These are phyloP conservation scores for Dothiorella sarmentorum DNA, from an alignment of 2,329 filamentous ascomycete species.

Conservation along the genomic window DNA sequence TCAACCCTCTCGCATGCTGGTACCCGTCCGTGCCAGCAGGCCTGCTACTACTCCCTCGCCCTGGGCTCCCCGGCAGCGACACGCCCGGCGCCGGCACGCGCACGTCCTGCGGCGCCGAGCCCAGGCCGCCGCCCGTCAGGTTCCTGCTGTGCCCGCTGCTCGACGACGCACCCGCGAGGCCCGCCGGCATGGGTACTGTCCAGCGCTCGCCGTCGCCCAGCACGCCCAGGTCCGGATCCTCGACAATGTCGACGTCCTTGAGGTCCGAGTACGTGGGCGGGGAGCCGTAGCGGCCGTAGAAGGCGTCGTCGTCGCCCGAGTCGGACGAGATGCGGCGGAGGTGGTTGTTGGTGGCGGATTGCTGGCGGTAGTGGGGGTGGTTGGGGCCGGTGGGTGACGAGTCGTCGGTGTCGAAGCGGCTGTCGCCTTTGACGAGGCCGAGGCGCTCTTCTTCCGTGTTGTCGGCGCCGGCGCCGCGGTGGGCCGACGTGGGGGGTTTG, in stretches of 20 bases:
- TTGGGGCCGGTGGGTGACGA: too few species aligned
- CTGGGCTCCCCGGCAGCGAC: background rate
- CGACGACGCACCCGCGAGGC: background rate
- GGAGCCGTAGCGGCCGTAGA: slow-evolving; percentile 9
- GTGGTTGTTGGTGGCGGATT: background rate
- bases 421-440: slow-evolving; percentile 76
- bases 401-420: background rate
- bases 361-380: too few species aligned
- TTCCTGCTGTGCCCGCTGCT: background rate
- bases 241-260: slow-evolving; percentile 6
- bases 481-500: slow-evolving; percentile 27
- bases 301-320: slow-evolving; percentile 4
- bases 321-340: background rate
- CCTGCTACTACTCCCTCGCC: slow-evolving; percentile 3
- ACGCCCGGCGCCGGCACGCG: slow-evolving; percentile 12
- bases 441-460: slow-evolving; percentile 76
- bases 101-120: background rate
- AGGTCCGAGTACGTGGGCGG: slow-evolving; percentile 7
- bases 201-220: slow-evolving; percentile 11
- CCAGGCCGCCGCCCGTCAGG: slow-evolving; percentile 1
- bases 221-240: slow-evolving; percentile 2
- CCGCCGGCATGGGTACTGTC: slow-evolving; percentile 6
- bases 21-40: background rate
- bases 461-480: slow-evolving; percentile 35
- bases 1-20: background rate